phyloP scores from a whole-genome alignment of 2,329 filamentous ascomycete species.

The Chaetomium sp. region DNA sequence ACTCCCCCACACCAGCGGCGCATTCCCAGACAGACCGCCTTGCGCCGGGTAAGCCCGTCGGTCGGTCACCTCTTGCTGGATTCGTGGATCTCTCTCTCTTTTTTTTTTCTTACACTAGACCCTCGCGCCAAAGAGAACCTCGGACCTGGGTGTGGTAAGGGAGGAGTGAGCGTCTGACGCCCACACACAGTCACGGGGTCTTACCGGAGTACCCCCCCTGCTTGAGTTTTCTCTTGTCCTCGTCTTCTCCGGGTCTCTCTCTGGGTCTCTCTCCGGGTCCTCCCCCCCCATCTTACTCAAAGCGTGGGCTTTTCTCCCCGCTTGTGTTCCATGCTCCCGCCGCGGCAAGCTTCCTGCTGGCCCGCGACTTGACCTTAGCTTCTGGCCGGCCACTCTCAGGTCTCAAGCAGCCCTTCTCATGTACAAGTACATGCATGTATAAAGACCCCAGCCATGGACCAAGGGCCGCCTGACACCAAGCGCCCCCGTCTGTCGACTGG shows the following conservation, averaged over 20 bases:
- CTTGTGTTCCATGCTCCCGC: slow-evolving; percentile 18
- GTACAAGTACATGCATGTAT: slow-evolving; percentile 32
- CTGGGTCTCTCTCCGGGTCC: too few relatives aligned
- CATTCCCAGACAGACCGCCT: slow-evolving; percentile 6
- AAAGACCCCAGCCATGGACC: slow-evolving; percentile 51
- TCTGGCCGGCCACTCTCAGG: slow-evolving; percentile 15
- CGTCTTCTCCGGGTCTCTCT: too few relatives aligned
- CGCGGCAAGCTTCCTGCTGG: slow-evolving; percentile 18
- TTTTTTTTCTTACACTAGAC: too few relatives aligned
- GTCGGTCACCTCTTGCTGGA: too few relatives aligned
- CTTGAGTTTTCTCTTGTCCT: not conserved
- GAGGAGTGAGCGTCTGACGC: not conserved
- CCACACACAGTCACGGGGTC: slow-evolving; percentile 14
- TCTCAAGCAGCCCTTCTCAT: slow-evolving; percentile 20
- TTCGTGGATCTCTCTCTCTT: too few relatives aligned
- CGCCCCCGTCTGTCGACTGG: slow-evolving; percentile 48
- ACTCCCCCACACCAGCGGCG: not conserved
- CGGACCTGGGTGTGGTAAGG: not conserved
- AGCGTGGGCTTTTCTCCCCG: slow-evolving; percentile 12
- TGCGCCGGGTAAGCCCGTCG: not conserved
- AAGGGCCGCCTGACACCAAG: slow-evolving; percentile 52
- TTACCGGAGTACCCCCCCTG: slow-evolving; percentile 5
- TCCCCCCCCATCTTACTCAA: not conserved
- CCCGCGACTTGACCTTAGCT: slow-evolving; percentile 17
- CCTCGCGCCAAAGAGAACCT: too few relatives aligned